These are phyloP conservation scores for Cladosporium sp. DNA, from an alignment of 2,329 filamentous ascomycete genomes.

Conservation along the genomic window DNA sequence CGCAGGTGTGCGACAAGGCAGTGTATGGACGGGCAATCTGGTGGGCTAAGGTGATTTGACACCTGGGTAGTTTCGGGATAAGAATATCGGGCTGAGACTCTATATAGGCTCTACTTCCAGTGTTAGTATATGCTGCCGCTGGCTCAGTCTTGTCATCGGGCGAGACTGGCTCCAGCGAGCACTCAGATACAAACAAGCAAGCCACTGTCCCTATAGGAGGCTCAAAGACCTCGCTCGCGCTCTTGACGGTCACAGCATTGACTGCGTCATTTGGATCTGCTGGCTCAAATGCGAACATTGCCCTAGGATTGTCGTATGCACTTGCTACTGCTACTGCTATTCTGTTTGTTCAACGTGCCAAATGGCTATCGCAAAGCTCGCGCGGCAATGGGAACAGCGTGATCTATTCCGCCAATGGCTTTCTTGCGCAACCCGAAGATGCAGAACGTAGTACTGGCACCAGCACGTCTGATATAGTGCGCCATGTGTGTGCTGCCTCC, in stretches of 20 bases:
- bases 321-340: conserved; percentile 38
- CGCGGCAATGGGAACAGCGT: conserved; percentile 22
- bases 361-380: conserved; percentile 16
- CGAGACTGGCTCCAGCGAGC: conserved; percentile 18
- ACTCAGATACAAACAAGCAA: neutral
- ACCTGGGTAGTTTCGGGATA: neutral
- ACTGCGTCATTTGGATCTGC: conserved; percentile 33
- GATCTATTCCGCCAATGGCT: conserved; percentile 25
- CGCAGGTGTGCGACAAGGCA: conserved; percentile 42
- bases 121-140: conserved; percentile 19
- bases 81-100: conserved; percentile 23
- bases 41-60: conserved; percentile 40
- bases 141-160: neutral
- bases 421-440: conserved; percentile 17
- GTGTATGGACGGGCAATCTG: conserved; percentile 41
- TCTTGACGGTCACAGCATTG: conserved; percentile 34
- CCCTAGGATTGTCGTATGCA: conserved; percentile 40
- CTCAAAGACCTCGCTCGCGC: conserved; percentile 28
- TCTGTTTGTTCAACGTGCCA: conserved; percentile 37
- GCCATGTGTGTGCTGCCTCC: conserved; percentile 29
- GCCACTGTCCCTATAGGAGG: conserved; percentile 15
- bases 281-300: conserved; percentile 32
- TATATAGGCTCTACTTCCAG: conserved; percentile 26
- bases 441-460: conserved; percentile 29
- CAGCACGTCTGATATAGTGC: conserved; percentile 18